Base-by-base conservation (phyloP, 2,329 filamentous ascomycete genomes). In the Scedosporium minutisporum region DNA sequence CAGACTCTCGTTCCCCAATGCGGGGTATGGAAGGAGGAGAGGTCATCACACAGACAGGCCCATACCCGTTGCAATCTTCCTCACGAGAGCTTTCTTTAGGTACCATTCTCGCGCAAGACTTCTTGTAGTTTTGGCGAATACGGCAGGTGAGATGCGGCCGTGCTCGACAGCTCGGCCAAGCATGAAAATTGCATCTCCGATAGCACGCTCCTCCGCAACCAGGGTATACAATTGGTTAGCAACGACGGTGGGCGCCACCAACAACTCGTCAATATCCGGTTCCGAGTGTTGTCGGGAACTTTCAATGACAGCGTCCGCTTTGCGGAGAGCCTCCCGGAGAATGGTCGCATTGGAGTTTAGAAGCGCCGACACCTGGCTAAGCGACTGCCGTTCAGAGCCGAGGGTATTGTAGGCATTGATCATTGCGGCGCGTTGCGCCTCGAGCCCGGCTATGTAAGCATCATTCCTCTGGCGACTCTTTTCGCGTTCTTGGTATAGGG, bases 231-330 rank as follows among this genome's bases (percentile, higher is more conserved):
- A 78, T 78, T 99, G 95, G 67, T 93, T 93, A 0, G 90, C 91
- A 4, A 97, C 95, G 1, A 97, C 88, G 0, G 91, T 97, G 0
- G 93, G 92, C 3, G 93, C 91, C n/a, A 97, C 91, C 2, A 99
- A 80, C 41, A 97, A 82, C 64, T 96, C 92, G 72, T 99, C 95
- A 58, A 97, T 88, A 58, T 87, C 85, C 0, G 93, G 92, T 1
- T 87, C 82, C 48, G 82, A 81, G 58, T 90, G 86, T 16, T 80
- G 80, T 63, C 85, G 82, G n/a, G 90, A 90, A 60, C 86, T 83
- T 51, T 85, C 82, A 66, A 97, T 90, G 10, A 93, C 86, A 5
- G 77, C 78, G 71, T 97, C 93, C 3, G 93, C 93, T 65, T 89
- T 87, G 33, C 83, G 81, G 60, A 97, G 85, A 3, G 89, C 87